Percentiles rank a stretch among this genome's conserved stretches.
Evolutionary conservation across 1,139 yeast species (phyloP).

Genomic region (Sugiyamaella xylanicola): DNA sequence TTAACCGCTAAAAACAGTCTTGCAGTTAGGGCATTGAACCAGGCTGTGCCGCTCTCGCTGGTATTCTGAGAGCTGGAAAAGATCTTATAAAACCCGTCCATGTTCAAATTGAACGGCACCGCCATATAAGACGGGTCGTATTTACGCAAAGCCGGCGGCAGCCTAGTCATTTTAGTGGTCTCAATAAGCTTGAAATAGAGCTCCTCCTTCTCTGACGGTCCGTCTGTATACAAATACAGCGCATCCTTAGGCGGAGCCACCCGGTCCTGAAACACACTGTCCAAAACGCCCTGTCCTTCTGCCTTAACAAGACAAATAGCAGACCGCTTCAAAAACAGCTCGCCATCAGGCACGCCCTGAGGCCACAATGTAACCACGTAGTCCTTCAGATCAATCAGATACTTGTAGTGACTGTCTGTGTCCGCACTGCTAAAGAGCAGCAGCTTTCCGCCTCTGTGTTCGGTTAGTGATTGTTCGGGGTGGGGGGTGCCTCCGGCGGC

Average conservation of each 20-base stretch:
- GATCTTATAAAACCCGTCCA: conserved; percentile 68
- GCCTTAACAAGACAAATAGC: conserved; percentile 63
- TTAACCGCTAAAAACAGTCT: conserved; percentile 76
- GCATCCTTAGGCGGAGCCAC: conserved; percentile 54
- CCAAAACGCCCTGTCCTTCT: conserved; percentile 25
- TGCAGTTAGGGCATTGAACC: conserved; percentile 89
- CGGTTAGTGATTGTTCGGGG: neutral
- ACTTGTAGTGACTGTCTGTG: conserved; percentile 24
- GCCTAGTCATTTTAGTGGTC: conserved; percentile 56
- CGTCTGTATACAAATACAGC: conserved; percentile 74
- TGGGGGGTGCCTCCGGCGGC: conserved; percentile 6
- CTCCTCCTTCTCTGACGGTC: conserved; percentile 82
- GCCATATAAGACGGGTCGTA: conserved; percentile 60
- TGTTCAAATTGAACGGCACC: conserved; percentile 68
- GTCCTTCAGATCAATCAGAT: conserved; percentile 75
- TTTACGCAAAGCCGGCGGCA: conserved; percentile 17
- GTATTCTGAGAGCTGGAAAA: conserved; percentile 78
- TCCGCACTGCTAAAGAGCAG: conserved; percentile 74
- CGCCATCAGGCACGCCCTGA: conserved; percentile 66
- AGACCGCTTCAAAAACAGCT: conserved; percentile 73
- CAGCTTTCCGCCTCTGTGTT: conserved; percentile 58
- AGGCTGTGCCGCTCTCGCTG: conserved; percentile 78
- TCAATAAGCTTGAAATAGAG: conserved; percentile 85
- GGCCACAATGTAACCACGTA: conserved; percentile 88
- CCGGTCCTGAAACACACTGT: conserved; percentile 29